Conservation (phyloP, 306 rosid species). For the Parietaria judaica region DNA sequence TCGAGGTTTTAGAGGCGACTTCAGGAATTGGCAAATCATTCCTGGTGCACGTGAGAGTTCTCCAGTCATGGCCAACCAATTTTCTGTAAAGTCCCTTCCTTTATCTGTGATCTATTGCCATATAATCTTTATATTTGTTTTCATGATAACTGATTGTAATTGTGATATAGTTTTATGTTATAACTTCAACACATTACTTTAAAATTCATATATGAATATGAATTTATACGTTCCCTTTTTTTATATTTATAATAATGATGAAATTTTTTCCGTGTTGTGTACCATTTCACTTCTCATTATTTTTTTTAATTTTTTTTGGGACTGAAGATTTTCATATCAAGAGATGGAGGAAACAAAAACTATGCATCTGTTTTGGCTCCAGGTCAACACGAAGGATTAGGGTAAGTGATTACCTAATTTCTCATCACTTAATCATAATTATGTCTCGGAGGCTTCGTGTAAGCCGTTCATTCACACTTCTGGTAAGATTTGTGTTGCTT, state of each 20-base stretch:
- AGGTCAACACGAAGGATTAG: constrained; percentile 92
- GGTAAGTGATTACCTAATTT: constrained; percentile 50
- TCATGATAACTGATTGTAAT: background rate
- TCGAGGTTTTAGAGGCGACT: constrained; percentile 98
- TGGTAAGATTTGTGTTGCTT: constrained; percentile 18
- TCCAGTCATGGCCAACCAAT: constrained; percentile 97
- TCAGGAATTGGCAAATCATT: constrained; percentile 90
- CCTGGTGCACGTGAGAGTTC: constrained; percentile 83
- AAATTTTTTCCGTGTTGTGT: no score
- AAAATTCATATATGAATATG: no score
- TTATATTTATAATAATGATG: no score
- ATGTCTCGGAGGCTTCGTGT: background rate
- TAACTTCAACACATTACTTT: no score
- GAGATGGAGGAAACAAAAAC: constrained; percentile 87
- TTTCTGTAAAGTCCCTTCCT: constrained; percentile 59
- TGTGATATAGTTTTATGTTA: no score
- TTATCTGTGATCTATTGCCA: constrained; percentile 4
- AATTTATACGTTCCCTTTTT: no score
- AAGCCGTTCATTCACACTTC: background rate
- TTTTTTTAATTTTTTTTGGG: background rate
- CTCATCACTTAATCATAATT: background rate
- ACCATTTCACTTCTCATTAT: no score
- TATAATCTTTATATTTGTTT: background rate
- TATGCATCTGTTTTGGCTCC: constrained; percentile 97
- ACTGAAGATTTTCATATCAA: constrained; percentile 80